A percentile compares a stretch with the other conserved stretches of the same genome.
Evolutionary conservation across 352 stramenopile species (phyloP).

Genomic region (Phytophthora litchii): DNA sequence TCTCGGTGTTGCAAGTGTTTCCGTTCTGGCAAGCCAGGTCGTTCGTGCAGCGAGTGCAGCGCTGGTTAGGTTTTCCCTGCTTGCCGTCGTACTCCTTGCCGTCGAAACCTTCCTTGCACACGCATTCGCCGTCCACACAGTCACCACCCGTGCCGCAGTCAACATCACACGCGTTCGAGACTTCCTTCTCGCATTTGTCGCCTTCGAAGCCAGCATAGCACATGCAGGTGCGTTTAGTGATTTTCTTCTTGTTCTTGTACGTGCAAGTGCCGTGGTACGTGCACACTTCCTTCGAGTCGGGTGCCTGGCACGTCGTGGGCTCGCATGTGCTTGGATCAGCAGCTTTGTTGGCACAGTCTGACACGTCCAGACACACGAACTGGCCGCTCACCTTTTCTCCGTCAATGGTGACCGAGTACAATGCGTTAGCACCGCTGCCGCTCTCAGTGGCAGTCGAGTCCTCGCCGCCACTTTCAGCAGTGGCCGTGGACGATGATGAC

Average conservation of each 20-base stretch:
- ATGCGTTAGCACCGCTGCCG: constrained; percentile 33
- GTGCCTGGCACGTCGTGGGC: constrained; percentile 40
- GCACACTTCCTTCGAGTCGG: constrained; percentile 53
- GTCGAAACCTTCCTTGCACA: constrained; percentile 56
- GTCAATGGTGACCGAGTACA: constrained; percentile 61
- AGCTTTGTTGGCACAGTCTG: constrained; percentile 65
- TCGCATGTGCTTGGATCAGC: constrained; percentile 51
- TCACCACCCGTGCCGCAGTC: constrained; percentile 59
- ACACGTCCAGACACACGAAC: constrained; percentile 62
- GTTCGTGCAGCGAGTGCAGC: constrained; percentile 58
- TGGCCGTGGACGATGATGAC: constrained; percentile 11
- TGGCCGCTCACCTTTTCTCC: constrained; percentile 59
- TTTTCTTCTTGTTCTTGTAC: constrained; percentile 68
- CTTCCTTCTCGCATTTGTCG: constrained; percentile 54
- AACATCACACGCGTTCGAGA: constrained; percentile 55
- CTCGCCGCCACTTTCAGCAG: constrained; percentile 13
- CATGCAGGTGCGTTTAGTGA: constrained; percentile 55
- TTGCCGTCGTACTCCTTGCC: constrained; percentile 50
- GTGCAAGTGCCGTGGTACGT: constrained; percentile 79
- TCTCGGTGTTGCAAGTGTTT: constrained; percentile 57
- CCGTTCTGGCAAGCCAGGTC: constrained; percentile 60
- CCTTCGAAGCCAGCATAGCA: constrained; percentile 60
- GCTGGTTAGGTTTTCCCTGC: constrained; percentile 51
- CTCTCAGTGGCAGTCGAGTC: constrained; percentile 29
- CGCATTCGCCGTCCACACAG: constrained; percentile 54